Evolutionary conservation across 495 filamentous ascomycete genomes (phyloP), one percentile per base, ranked within the genome.

Genomic region (Aspergillus haitiensis): DNA sequence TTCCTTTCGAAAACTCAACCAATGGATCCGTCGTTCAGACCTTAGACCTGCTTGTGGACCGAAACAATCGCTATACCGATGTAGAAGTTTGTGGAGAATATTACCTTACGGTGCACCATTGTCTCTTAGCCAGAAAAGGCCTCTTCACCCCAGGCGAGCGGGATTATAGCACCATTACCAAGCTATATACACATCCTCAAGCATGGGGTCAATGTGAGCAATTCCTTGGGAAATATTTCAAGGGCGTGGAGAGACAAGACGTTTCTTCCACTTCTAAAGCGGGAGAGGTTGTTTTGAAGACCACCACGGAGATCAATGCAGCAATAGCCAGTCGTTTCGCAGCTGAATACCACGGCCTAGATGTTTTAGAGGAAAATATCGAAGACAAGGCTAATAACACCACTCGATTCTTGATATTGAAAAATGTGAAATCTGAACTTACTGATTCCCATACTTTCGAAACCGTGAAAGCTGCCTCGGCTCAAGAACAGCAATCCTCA

Each of bases 1-100:
- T 97, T 13, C 94, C 94, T 33, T 93, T 95, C 75, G 94, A 98
- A 73, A 98, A 98, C 74, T 93, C 88, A 9, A 92, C 92, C 63
- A 95, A 97, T 74, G 94, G 94, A 61, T 86, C 86, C 45, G 95
- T 98, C 42, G 84, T 93, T 27, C 84, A 87, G 69, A 96, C 92
- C 0, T 83, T 98, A 7, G 93, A 97, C 71, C 84, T 92, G 54
- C 81, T 98, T 55, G 90, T 90, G 60, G 92, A 96, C 73, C 81
- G 88, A 36, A 70, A 75, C 31, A 64, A 68, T 55, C 64, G 67
- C 33, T 90, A 86, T 68, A 77, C 78, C 15, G 84, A 90, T 65
- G 81, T 94, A 31, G 71, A 77, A 54, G 88, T 97, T 32, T 90
- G 84, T 66, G 87, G 82, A 37, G 94, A 97, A 73, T 78, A 87